Base-by-base conservation (phyloP, 164 flowering plant species). In the Platanus orientalis region DNA sequence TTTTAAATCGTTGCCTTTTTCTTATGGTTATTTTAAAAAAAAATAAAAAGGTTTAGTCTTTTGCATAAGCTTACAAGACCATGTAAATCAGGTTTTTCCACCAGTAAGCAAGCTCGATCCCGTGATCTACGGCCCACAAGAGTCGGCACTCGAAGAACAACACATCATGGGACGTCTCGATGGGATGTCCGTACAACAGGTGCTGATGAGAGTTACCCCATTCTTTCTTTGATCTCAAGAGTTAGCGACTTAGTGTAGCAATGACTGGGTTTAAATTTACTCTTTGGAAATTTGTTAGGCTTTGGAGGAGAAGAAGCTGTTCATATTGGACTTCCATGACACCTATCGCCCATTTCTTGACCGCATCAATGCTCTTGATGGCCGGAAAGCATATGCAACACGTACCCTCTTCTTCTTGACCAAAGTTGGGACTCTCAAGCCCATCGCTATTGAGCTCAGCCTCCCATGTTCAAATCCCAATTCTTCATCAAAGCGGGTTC, bases 371-470 rank as follows among this genome's bases (percentile, higher is more conserved):
- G 82, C 89, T 9, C 76, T 76, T 1, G 96, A 90, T 55, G 97
- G 96, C 1, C 80, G 91, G 11, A 90, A 90, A 74, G 61, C 96
- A 11, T 92, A 92, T 70, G 99, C 91, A 4, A 86, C 99, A 11
- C 84, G 99, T 0, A 87, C 97, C 19, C 53, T 95, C 6, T 87
- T 81, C 67, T 87, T 84, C 86, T 72, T 82, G 73, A 79, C 86
- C 25, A 55, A 69, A 7, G 23, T 57, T 1, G 96, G 92, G 7
- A 85, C 97, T 1, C 83, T 95, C 3, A 92, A 83, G 73, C 97
- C 97, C 6, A 74, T 95, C 13, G 99, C 97, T 6, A 95, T 95
- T 6, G 99, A 95, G 79, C 96, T 95, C n/a, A 83, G 87, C 76
- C 84, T 90, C 17, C 87, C 96, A 0, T 54, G 52, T 0, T 0